Evolutionary conservation across 1,284 basidiomycete species (phyloP), one percentile per base, ranked within the genome.

Genomic region (Heliocybe sulcata): DNA sequence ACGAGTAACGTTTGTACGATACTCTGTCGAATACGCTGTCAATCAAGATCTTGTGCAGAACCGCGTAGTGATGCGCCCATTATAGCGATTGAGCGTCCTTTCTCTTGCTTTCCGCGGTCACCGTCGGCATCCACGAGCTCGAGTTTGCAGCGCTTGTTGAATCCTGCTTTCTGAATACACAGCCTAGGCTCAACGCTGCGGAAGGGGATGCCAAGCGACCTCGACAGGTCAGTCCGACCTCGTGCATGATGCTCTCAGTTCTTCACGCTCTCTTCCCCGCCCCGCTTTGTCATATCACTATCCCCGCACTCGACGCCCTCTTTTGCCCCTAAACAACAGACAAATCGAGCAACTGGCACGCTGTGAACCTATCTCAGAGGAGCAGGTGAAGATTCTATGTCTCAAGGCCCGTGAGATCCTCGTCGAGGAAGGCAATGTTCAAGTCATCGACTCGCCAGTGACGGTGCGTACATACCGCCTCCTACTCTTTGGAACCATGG

Each of bases 371-470:
- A 94, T 98, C 63, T 90, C 92, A 20, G 94, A 98, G 70, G 87
- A 91, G 58, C 85, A 94, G 63, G 94, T 97, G 59, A 95, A 96
- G 67, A 80, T 89, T 63, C 79, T 99, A 27, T 99, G 96, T 70
- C 77, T 94, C 62, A 97, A 96, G 67, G 96, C 96, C 20, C 82
- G 95, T 58, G 96, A 98, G 73, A 96, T 98, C 58, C 75, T 96
- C 29, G 92, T 99, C 64, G 96, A 98, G 72, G 96, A 99, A 72
- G 94, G 90, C 6, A 99, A 99, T 67, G 93, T 99, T 1, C 95
- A 98, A 71, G 86, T 90, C 63, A 92, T 99, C 25, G 94, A 98
- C 74, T 89, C 94, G 27, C 96, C 96, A 11, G 94, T 98, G 2
- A 98, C 97, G 53, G 93, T 95, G 63, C 67, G 87, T 74, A 3